Evolutionary conservation across 257 asterid genomes (phyloP), one percentile per base, ranked within the genome.

Genomic region (Solanum gandarillasii): DNA sequence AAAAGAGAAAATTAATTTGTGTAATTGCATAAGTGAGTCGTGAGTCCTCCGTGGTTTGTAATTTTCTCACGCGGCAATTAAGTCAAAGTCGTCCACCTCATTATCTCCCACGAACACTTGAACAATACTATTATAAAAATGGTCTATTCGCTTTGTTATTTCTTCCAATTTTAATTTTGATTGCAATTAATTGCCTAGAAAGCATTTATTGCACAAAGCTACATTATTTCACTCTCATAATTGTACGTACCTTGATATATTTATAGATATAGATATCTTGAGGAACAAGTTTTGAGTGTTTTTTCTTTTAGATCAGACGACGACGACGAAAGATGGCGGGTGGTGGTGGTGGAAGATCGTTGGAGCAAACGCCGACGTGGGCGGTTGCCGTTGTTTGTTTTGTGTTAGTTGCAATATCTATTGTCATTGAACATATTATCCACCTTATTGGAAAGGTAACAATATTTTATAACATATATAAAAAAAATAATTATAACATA

Each of bases 351-450:
- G 96, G 92, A 5, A 90, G 94, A 60, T 87, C 98, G 39, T 92
- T 95, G 55, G 92, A 95, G 85, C 92, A 93, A 83, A 95, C 98
- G 62, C 93, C 98, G 9, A 95, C 98, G 1, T 95, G 98, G 98
- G 95, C 98, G 12, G 95, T 95, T 41, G 98, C 98, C 23, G 87
- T 90, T 25, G 98, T 95, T 67, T 92, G 94, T 74, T 94, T 96
- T 2, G 92, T 92, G 16, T 92, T 95, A 82, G 91, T 94, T 39
- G 55, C 92, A 87, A 89, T 94, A 10, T 95, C 98, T 16, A 70
- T 95, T 52, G 71, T 88, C 7, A 91, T 95, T 38, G 98, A 95
- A 86, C 97, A 94, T 58, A 95, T 94, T 7, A 95, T 95, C 58
- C 93, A 94, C 84, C 91, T 91, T 38, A 95, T 95, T 83, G 94